Percentiles rank a stretch among this genome's conserved stretches.
Conservation (phyloP, 1,284 basidiomycete genomes). For the Apiotrichum porosum region DNA sequence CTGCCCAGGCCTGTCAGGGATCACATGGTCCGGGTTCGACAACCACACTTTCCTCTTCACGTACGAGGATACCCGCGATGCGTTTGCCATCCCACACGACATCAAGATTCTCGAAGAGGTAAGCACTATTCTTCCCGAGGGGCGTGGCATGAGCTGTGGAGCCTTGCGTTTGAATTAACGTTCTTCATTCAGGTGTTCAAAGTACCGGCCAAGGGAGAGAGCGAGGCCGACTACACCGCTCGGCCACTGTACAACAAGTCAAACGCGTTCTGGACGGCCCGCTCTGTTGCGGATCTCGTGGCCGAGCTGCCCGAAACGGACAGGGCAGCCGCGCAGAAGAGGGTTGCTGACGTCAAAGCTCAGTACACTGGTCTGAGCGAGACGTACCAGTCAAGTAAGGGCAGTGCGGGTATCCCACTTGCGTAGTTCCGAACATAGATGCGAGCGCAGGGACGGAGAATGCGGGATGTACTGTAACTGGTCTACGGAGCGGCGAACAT, state of each 20-base stretch:
- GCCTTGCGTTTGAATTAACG: too few species aligned
- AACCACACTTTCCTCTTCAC: constrained; percentile 31
- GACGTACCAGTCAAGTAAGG: constrained; percentile 26
- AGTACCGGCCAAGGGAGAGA: constrained; percentile 17
- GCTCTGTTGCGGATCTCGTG: constrained; percentile 20
- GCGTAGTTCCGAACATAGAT: constrained; percentile 14
- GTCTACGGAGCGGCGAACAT: too few species aligned
- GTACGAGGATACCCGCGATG: constrained; percentile 27
- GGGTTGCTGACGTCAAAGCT: constrained; percentile 15
- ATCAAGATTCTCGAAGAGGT: constrained; percentile 29
- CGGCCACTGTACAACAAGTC: constrained; percentile 27
- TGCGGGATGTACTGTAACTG: too few species aligned
- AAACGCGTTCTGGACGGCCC: constrained; percentile 27
- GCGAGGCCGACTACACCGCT: constrained; percentile 3
- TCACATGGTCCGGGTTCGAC: constrained; percentile 35
- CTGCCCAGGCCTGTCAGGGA: constrained; percentile 29
- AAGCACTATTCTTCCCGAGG: too few species aligned
- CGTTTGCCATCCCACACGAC: constrained; percentile 32
- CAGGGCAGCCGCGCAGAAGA: constrained; percentile 1
- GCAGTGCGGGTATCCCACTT: constrained; percentile 23
- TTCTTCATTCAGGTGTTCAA: too few species aligned
- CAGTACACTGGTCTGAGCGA: constrained; percentile 19
- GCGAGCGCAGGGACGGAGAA: too few species aligned
- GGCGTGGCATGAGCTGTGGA: background rate
- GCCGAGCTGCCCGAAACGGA: constrained; percentile 9